Evolutionary conservation across 768 basidiomycete genomes (phyloP).

Genomic region (Termitomyces sp.): DNA sequence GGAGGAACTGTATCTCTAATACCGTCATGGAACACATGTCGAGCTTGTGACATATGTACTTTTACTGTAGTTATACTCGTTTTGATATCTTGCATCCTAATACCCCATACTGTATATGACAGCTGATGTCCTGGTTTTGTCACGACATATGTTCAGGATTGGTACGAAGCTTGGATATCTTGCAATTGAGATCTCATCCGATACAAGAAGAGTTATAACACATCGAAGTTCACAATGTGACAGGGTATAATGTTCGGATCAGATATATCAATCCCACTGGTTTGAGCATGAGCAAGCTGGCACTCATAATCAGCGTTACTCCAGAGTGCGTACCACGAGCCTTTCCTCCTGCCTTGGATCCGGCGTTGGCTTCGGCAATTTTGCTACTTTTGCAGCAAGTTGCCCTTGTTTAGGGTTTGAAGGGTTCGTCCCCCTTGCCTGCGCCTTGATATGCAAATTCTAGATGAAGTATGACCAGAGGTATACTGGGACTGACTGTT

Average conservation of each 20-base stretch:
- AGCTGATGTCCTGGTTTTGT: conserved; percentile 4
- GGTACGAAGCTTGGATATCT: not conserved
- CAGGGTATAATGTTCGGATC: not conserved
- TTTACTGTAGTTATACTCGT: conserved; percentile 16
- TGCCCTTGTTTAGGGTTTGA: conserved; percentile 47
- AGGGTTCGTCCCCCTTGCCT: conserved; percentile 38
- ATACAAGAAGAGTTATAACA: not conserved
- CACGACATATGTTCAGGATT: not conserved
- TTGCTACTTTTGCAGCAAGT: conserved; percentile 39
- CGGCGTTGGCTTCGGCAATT: conserved; percentile 33
- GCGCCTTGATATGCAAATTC: conserved; percentile 30
- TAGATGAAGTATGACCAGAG: conserved; percentile 12
- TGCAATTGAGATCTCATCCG: not conserved
- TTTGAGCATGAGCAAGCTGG: conserved; percentile 10
- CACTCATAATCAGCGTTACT: conserved; percentile 6
- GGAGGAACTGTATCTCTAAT: conserved; percentile 24
- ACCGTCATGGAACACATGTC: conserved; percentile 16
- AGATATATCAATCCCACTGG: conserved; percentile 19
- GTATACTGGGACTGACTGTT: conserved; percentile 38
- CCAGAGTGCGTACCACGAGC: conserved; percentile 22
- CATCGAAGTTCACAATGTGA: not conserved
- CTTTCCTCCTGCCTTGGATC: conserved; percentile 29
- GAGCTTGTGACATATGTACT: conserved; percentile 18
- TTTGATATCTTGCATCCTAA: conserved; percentile 17
- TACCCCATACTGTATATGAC: conserved; percentile 17